Evolutionary conservation across 768 basidiomycete genomes (phyloP).

Genomic region (Pulveroboletus sp.): DNA sequence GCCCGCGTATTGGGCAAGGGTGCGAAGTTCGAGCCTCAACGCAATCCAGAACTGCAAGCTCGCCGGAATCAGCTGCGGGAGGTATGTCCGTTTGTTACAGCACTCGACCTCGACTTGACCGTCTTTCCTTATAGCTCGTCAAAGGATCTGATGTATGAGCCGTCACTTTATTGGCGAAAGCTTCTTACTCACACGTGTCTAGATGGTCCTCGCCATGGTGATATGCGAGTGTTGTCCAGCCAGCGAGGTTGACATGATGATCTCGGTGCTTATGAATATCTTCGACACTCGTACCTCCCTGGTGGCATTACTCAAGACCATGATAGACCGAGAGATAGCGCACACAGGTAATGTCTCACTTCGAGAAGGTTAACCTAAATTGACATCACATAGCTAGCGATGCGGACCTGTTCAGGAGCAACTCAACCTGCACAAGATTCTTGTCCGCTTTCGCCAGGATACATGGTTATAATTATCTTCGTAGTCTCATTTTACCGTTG

Average conservation of each 20-base stretch:
- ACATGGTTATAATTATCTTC: slow-evolving; percentile 92
- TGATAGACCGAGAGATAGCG: slow-evolving; percentile 83
- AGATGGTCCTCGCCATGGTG: slow-evolving; percentile 78
- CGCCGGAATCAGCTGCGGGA: slow-evolving; percentile 55
- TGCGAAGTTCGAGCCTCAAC: slow-evolving; percentile 66
- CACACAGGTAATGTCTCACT: slow-evolving; percentile 52
- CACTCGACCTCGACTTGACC: slow-evolving; percentile 3
- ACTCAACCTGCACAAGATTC: slow-evolving; percentile 83
- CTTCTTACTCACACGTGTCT: slow-evolving; percentile 9
- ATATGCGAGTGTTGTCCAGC: slow-evolving; percentile 85
- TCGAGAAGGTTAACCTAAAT: background rate
- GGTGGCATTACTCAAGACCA: slow-evolving; percentile 68
- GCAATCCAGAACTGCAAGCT: slow-evolving; percentile 42
- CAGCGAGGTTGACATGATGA: slow-evolving; percentile 76
- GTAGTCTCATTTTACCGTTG: slow-evolving; percentile 71
- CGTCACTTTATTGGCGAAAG: background rate
- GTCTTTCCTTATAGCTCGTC: slow-evolving; percentile 48
- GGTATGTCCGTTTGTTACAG: slow-evolving; percentile 35
- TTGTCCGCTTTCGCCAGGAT: slow-evolving; percentile 80
- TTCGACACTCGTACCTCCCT: slow-evolving; percentile 76
- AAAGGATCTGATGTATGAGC: slow-evolving; percentile 64
- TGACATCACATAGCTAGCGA: slow-evolving; percentile 54
- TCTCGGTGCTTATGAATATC: slow-evolving; percentile 78
- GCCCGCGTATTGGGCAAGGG: slow-evolving; percentile 76
- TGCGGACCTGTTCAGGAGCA: slow-evolving; percentile 78